Percentiles rank a stretch among this genome's conserved stretches.
These are phyloP conservation scores for Chaetomiaceae sp. DNA, from an alignment of 2,329 filamentous ascomycete genomes.

Conservation along the genomic window DNA sequence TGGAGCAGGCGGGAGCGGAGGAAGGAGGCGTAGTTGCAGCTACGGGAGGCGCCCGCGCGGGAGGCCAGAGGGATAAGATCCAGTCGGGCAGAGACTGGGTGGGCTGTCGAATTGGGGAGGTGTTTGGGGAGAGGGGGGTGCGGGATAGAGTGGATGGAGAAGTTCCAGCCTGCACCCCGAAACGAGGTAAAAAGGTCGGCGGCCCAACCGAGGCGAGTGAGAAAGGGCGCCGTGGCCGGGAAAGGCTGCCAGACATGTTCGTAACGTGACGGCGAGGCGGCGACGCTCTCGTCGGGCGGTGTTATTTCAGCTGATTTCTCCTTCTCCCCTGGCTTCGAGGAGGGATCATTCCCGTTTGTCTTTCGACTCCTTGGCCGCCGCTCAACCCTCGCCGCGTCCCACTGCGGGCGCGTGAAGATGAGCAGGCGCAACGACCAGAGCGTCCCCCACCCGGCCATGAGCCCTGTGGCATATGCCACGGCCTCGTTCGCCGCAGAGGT, in stretches of 20 bases:
- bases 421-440: constrained; percentile 45
- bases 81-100: constrained; percentile 31
- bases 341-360: neutral
- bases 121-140: constrained; percentile 34
- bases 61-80: constrained; percentile 37
- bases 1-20: constrained; percentile 38
- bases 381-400: constrained; percentile 47
- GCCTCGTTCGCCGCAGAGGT: constrained; percentile 47
- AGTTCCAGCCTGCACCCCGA: constrained; percentile 45
- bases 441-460: constrained; percentile 46
- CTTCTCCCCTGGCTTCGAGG: neutral
- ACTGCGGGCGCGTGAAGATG: constrained; percentile 50
- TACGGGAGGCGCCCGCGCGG: constrained; percentile 40
- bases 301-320: neutral
- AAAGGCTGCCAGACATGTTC: constrained; percentile 58
- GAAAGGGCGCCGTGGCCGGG: constrained; percentile 43
- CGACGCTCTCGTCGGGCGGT: constrained; percentile 24
- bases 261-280: constrained; percentile 26
- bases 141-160: constrained; percentile 35
- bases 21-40: constrained; percentile 38
- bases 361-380: constrained; percentile 29
- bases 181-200: constrained; percentile 50
- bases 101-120: constrained; percentile 25
- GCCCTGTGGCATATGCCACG: constrained; percentile 43
- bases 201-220: constrained; percentile 48